Conservation (phyloP, 352 stramenopile genomes). For the Phytophthora ramorum region DNA sequence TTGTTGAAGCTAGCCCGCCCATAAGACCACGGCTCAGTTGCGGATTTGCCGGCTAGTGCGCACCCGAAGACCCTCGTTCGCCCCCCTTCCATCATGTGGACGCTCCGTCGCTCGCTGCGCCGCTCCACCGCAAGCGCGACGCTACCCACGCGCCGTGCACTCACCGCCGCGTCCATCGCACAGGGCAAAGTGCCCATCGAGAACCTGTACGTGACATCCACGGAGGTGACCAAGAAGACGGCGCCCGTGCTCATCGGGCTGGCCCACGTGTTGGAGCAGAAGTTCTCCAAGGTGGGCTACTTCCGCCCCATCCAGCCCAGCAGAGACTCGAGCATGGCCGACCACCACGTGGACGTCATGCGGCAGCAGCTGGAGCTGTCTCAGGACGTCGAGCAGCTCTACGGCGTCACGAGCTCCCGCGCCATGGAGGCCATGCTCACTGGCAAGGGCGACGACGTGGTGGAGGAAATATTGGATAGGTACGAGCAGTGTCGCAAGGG, state of each 20-base stretch:
- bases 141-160: conserved; percentile 24
- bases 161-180: conserved; percentile 45
- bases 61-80: conserved; percentile 2
- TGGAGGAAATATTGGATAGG: conserved; percentile 72
- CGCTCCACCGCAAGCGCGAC: conserved; percentile 23
- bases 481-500: conserved; percentile 61
- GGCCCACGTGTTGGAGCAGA: conserved; percentile 74
- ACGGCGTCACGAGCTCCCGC: conserved; percentile 64
- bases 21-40: conserved; percentile 18
- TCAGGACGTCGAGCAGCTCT: conserved; percentile 49
- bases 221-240: conserved; percentile 63
- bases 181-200: conserved; percentile 59
- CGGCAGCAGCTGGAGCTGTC: conserved; percentile 60
- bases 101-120: conserved; percentile 30
- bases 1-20: conserved; percentile 21
- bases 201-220: conserved; percentile 77
- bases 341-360: conserved; percentile 84
- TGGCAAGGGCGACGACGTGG: conserved; percentile 68
- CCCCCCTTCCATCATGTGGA: conserved; percentile 20
- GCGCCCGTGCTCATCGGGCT: conserved; percentile 77
- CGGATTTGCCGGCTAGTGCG: conserved; percentile 22
- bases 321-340: conserved; percentile 29
- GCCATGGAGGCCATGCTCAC: conserved; percentile 60
- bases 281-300: conserved; percentile 75
- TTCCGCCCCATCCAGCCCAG: conserved; percentile 81